Conservation (phyloP, 2,329 filamentous ascomycete genomes). For the Talaromyces sp. region DNA sequence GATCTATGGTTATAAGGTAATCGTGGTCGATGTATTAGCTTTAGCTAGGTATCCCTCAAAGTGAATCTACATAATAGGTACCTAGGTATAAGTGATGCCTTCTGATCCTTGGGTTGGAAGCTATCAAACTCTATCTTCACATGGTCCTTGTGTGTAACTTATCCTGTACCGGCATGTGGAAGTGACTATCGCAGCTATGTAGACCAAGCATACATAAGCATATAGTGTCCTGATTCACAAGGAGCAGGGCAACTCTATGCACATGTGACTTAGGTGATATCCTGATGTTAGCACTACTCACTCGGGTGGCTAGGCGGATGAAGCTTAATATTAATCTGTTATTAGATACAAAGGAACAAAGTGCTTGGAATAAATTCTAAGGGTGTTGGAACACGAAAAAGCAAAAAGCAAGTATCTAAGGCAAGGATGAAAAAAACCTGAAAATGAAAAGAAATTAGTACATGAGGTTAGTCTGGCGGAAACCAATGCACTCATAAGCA, state of each 20-base stretch:
- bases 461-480: neutral
- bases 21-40: neutral
- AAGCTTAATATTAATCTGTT: neutral
- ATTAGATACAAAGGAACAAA: neutral
- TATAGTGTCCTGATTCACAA: neutral
- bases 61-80: neutral
- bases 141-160: neutral
- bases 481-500: neutral
- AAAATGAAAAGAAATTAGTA: neutral
- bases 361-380: neutral
- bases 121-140: neutral
- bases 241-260: neutral
- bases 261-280: neutral
- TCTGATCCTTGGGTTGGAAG: neutral
- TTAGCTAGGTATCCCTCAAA: neutral
- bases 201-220: neutral
- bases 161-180: too few relatives aligned
- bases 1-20: neutral
- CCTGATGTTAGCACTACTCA: neutral
- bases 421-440: neutral
- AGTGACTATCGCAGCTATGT: neutral
- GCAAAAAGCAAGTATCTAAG: neutral
- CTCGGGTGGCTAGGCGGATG: neutral
- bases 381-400: neutral
- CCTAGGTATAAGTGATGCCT: neutral